Conservation (phyloP, 441 rosid species). For the Populus hybrid region DNA sequence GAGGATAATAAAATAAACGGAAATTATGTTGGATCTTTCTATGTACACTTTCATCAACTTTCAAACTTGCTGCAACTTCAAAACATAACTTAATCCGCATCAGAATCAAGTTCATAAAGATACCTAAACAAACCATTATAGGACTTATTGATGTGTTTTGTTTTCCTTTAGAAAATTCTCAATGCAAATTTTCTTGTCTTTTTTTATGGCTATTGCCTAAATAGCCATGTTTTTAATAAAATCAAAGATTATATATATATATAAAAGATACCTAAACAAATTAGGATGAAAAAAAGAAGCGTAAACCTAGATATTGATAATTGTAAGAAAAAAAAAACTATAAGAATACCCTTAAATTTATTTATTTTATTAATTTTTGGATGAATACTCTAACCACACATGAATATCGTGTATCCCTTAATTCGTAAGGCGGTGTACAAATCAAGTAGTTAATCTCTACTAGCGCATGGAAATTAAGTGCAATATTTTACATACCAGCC, state of each 20-base stretch:
- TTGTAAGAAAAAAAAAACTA: background rate
- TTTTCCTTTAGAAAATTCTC: too few relatives aligned
- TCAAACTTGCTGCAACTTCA: background rate
- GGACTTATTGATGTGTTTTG: background rate
- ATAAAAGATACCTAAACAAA: background rate
- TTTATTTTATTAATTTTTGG: background rate
- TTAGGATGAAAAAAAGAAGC: background rate
- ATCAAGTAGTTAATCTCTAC: background rate
- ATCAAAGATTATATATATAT: too few relatives aligned
- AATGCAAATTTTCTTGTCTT: too few relatives aligned
- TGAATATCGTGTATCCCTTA: background rate
- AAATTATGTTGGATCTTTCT: background rate
- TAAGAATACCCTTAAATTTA: background rate
- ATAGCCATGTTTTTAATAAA: too few relatives aligned
- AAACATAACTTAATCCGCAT: background rate
- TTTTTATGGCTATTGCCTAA: too few relatives aligned
- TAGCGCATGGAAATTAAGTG: background rate
- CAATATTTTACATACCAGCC: slow-evolving; percentile 65
- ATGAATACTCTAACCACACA: background rate
- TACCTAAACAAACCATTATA: background rate
- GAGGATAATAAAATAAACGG: background rate
- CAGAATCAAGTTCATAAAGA: background rate
- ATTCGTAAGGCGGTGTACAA: background rate
- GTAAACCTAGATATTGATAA: background rate
- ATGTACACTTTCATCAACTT: background rate